These are phyloP conservation scores for Cytidiella melzeri DNA, from an alignment of 768 basidiomycete species.

Conservation along the genomic window DNA sequence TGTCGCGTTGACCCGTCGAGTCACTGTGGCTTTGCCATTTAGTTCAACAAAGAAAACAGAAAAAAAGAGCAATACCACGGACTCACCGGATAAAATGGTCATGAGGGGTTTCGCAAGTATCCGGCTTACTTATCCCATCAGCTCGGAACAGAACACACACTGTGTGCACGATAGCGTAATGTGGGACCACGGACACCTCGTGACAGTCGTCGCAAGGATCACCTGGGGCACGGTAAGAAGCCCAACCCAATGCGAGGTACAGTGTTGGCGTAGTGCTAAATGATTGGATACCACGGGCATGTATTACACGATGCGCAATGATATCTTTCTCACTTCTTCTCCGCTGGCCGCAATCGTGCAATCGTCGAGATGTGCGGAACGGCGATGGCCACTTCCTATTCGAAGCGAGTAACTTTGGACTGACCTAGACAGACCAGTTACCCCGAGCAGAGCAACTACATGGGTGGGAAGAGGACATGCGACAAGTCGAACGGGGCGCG, in stretches of 20 bases:
- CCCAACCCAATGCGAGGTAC: no score
- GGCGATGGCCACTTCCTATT: not conserved
- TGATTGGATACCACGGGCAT: not conserved
- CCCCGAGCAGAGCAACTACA: not conserved
- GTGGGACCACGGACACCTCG: not conserved
- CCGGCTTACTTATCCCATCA: not conserved
- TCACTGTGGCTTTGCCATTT: not conserved
- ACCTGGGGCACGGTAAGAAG: not conserved
- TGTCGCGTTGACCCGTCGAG: not conserved
- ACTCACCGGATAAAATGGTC: not conserved
- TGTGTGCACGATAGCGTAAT: not conserved
- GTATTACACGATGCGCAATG: not conserved
- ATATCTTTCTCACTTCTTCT: not conserved
- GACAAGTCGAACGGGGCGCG: not conserved
- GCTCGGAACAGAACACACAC: not conserved
- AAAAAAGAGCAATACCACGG: not conserved
- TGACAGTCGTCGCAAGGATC: not conserved
- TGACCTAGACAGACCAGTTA: not conserved
- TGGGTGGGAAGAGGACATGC: not conserved
- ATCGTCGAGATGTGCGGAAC: not conserved
- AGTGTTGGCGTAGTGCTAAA: no score
- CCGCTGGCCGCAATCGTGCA: not conserved
- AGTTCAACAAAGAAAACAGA: not conserved
- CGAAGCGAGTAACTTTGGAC: not conserved
- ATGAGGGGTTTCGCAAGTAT: not conserved